Evolutionary conservation across 768 basidiomycete genomes (phyloP).

Genomic region (Termitomyces sp.): DNA sequence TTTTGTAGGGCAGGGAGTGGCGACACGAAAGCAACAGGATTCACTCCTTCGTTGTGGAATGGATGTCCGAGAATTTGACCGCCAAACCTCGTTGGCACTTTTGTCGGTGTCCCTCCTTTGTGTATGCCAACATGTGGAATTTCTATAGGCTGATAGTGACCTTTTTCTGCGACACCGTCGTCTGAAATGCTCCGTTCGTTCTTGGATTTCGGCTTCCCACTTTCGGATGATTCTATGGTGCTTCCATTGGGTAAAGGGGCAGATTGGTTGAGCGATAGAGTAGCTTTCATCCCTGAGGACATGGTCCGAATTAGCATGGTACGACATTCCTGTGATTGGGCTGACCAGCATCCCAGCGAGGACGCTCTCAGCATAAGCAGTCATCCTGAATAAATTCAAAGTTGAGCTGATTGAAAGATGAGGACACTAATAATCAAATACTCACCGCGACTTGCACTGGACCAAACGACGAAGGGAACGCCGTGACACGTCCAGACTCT

Average conservation of each 20-base stretch:
- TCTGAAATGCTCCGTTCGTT: background rate
- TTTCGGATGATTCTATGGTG: background rate
- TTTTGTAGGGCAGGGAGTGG: background rate
- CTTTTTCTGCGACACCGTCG: background rate
- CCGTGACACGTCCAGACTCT: constrained; percentile 24
- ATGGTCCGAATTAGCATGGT: constrained; percentile 9
- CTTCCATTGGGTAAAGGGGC: background rate
- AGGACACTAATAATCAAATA: constrained; percentile 5
- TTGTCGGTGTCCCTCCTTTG: background rate
- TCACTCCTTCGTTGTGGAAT: background rate
- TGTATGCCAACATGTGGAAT: background rate
- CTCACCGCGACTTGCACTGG: constrained; percentile 41
- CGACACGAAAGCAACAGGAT: constrained; percentile 1
- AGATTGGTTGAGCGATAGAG: background rate
- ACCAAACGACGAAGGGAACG: constrained; percentile 24
- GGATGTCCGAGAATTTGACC: background rate
- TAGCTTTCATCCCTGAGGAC: constrained; percentile 2
- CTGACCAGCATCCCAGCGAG: constrained; percentile 50
- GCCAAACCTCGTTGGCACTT: background rate
- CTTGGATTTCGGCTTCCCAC: background rate
- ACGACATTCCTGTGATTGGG: constrained; percentile 18
- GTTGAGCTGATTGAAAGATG: background rate
- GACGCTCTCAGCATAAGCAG: constrained; percentile 83
- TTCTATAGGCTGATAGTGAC: background rate
- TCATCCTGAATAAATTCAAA: constrained; percentile 50